Conservation (phyloP, 179 eudicot species). For the Sideroxylon spinosum region DNA sequence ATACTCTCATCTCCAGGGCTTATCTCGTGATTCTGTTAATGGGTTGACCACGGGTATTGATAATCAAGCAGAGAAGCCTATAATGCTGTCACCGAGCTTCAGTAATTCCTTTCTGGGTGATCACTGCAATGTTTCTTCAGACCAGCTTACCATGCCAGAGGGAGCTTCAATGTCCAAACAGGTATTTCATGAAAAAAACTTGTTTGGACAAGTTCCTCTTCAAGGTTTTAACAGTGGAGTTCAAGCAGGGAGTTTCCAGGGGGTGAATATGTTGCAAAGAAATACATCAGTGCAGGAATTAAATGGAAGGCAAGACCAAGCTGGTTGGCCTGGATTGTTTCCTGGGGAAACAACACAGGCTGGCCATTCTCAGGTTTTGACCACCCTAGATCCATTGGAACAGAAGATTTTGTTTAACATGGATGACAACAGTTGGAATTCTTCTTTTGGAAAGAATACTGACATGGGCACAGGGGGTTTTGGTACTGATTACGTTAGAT, state of each 20-base stretch:
- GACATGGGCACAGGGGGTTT: constrained; percentile 22
- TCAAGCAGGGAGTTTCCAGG: constrained; percentile 26
- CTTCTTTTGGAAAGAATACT: constrained; percentile 23
- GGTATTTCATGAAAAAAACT: constrained; percentile 24
- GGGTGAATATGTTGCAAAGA: constrained; percentile 17
- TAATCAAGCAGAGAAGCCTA: constrained; percentile 26
- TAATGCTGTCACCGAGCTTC: constrained; percentile 20
- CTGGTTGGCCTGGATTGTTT: constrained; percentile 24
- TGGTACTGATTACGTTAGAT: constrained; percentile 20
- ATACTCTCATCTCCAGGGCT: constrained; percentile 29
- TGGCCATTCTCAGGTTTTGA: constrained; percentile 21
- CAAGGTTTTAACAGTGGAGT: constrained; percentile 21
- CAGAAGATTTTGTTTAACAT: constrained; percentile 38
- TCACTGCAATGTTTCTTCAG: constrained; percentile 21
- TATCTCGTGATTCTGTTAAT: constrained; percentile 22
- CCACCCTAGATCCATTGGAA: constrained; percentile 45
- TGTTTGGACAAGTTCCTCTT: constrained; percentile 28
- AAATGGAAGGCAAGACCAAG: constrained; percentile 28
- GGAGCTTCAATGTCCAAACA: constrained; percentile 22
- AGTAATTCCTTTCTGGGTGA: constrained; percentile 23
- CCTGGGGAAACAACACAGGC: constrained; percentile 8
- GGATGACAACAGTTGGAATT: constrained; percentile 32
- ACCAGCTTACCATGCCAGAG: constrained; percentile 20
- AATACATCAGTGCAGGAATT: constrained; percentile 19
- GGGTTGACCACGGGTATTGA: constrained; percentile 16